phyloP scores from a whole-genome alignment of 345 rosid genomes.

The Excoecaria cochinchinensis region DNA sequence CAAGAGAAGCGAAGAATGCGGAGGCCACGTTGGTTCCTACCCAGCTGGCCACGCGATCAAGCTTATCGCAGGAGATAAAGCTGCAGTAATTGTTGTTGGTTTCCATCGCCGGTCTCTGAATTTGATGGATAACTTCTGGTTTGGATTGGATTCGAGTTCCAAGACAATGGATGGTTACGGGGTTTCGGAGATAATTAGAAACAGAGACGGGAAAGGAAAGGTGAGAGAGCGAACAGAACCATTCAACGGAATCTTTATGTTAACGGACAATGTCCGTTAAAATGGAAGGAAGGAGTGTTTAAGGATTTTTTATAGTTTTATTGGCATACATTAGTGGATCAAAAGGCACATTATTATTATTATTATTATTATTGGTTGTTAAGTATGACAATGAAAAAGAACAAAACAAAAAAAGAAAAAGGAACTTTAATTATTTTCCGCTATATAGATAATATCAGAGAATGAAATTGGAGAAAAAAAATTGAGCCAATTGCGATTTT shows the following conservation, averaged over 20 bases:
- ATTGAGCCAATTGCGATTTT: too few relatives aligned
- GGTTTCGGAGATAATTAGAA: background rate
- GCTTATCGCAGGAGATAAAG: slow-evolving; percentile 58
- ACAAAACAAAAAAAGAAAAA: too few relatives aligned
- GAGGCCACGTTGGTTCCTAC: slow-evolving; percentile 59
- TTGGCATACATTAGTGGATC: too few relatives aligned
- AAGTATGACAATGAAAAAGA: too few relatives aligned
- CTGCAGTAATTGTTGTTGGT: slow-evolving; percentile 30
- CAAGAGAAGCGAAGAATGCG: slow-evolving; percentile 67
- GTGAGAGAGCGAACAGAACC: background rate
- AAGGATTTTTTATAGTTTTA: too few relatives aligned
- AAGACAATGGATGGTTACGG: background rate
- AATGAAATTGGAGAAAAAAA: too few relatives aligned
- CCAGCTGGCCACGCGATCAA: slow-evolving; percentile 61
- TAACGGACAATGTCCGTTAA: slow-evolving; percentile 1
- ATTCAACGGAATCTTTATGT: slow-evolving; percentile 1
- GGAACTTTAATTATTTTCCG: too few relatives aligned
- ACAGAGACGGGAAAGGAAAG: background rate
- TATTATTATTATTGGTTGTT: too few relatives aligned
- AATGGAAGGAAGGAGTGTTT: background rate
- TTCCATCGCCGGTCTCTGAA: slow-evolving; percentile 2
- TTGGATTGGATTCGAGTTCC: background rate
- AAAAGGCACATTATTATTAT: too few relatives aligned
- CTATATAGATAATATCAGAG: too few relatives aligned
- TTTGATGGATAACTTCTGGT: background rate